These are phyloP conservation scores for Trametes villosa DNA, from an alignment of 768 basidiomycete species.

Conservation along the genomic window DNA sequence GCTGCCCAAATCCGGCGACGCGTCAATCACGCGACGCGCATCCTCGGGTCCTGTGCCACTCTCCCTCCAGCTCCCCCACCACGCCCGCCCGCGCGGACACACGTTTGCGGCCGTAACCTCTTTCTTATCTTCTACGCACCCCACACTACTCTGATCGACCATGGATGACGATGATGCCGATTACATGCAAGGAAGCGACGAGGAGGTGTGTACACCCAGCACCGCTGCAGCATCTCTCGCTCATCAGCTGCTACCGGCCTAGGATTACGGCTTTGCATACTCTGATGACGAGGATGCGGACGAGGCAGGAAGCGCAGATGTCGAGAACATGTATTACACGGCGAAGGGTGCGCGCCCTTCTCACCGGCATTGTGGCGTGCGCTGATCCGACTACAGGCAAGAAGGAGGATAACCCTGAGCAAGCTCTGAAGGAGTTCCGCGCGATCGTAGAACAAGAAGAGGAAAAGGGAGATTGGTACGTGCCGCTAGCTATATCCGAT, in stretches of 20 bases:
- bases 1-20: constrained; percentile 20
- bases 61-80: not conserved
- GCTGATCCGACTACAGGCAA: constrained; percentile 57
- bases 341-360: constrained; percentile 77
- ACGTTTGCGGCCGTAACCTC: not conserved
- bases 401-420: constrained; percentile 94
- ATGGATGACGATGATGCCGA: constrained; percentile 97
- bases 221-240: constrained; percentile 11
- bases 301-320: constrained; percentile 80
- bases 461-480: constrained; percentile 94
- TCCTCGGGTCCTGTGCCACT: constrained; percentile 1
- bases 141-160: constrained; percentile 9
- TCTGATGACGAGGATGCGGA: constrained; percentile 88
- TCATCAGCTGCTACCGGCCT: constrained; percentile 7
- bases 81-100: not conserved
- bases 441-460: constrained; percentile 88
- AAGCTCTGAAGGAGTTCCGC: constrained; percentile 87
- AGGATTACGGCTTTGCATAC: constrained; percentile 98
- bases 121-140: not conserved
- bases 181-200: constrained; percentile 90
- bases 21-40: constrained; percentile 24
- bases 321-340: constrained; percentile 98
- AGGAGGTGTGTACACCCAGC: constrained; percentile 57
- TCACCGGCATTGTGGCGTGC: not conserved
- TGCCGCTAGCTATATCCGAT: not conserved